Percentiles rank a stretch among this genome's conserved stretches.
Conservation (phyloP, 352 stramenopile species). For the Globisporangium megalacanthum region DNA sequence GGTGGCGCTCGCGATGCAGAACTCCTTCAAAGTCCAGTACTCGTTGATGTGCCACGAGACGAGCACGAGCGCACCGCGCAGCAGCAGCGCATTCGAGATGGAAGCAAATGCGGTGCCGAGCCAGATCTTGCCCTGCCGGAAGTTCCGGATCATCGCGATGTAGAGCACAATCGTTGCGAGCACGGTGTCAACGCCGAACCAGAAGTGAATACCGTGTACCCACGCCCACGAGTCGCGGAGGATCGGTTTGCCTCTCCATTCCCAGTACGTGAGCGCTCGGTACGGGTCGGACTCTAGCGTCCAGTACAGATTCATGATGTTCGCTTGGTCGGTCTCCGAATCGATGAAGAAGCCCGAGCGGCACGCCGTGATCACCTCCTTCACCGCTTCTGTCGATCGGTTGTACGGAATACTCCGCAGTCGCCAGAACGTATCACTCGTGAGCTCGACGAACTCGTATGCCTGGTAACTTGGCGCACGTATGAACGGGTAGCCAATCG, state of each 20-base stretch:
- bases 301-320: constrained; percentile 24
- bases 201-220: constrained; percentile 23
- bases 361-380: constrained; percentile 20
- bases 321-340: constrained; percentile 23
- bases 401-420: constrained; percentile 3
- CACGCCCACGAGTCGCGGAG: constrained; percentile 16
- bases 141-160: constrained; percentile 26
- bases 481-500: constrained; percentile 25
- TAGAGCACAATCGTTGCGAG: constrained; percentile 22
- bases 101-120: constrained; percentile 33
- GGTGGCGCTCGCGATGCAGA: constrained; percentile 17
- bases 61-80: constrained; percentile 26
- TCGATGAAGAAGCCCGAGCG: constrained; percentile 31
- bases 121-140: constrained; percentile 26
- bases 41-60: constrained; percentile 29
- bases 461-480: background rate
- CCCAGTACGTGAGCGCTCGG: constrained; percentile 9
- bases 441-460: background rate
- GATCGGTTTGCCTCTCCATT: constrained; percentile 1
- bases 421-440: background rate
- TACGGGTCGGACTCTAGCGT: constrained; percentile 14
- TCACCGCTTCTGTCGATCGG: background rate
- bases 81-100: constrained; percentile 26
- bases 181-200: constrained; percentile 23
- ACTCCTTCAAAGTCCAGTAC: constrained; percentile 29